Evolutionary conservation across 352 stramenopile species (phyloP).

Genomic region (Phytopythium ostracodes): DNA sequence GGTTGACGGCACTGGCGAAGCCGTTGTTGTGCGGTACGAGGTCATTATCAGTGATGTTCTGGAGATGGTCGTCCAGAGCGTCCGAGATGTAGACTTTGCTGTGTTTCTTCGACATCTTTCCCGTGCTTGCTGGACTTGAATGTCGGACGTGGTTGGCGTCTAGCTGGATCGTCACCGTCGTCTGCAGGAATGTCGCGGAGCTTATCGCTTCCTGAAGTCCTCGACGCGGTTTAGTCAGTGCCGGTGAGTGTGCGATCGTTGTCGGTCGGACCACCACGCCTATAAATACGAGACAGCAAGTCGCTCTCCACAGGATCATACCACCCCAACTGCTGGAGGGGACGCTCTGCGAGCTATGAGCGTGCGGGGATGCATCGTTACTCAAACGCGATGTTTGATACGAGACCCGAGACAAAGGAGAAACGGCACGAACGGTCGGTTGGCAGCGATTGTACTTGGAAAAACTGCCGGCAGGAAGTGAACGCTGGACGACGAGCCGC

Average conservation of each 20-base stretch:
- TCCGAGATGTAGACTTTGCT: not conserved
- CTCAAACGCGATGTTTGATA: too few relatives aligned
- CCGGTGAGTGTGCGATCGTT: not conserved
- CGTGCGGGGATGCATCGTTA: too few relatives aligned
- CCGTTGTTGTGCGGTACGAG: not conserved
- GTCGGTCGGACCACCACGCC: too few relatives aligned
- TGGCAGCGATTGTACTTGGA: too few relatives aligned
- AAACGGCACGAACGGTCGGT: too few relatives aligned
- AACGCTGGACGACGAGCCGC: too few relatives aligned
- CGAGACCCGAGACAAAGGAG: too few relatives aligned
- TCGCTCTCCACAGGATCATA: not conserved
- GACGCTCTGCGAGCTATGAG: too few relatives aligned
- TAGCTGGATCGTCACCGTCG: not conserved
- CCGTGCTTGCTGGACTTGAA: not conserved
- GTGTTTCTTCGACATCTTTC: conserved; percentile 4
- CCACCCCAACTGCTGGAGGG: not conserved
- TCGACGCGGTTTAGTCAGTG: not conserved
- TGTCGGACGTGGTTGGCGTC: not conserved
- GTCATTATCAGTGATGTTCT: not conserved
- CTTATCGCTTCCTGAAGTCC: not conserved
- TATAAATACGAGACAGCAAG: not conserved
- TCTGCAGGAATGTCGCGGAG: too few relatives aligned
- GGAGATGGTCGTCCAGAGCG: not conserved
- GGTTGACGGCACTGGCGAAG: not conserved
- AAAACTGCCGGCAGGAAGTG: too few relatives aligned